phyloP scores from a whole-genome alignment of 1,284 basidiomycete species.

The Ceratobasidium sp. region DNA sequence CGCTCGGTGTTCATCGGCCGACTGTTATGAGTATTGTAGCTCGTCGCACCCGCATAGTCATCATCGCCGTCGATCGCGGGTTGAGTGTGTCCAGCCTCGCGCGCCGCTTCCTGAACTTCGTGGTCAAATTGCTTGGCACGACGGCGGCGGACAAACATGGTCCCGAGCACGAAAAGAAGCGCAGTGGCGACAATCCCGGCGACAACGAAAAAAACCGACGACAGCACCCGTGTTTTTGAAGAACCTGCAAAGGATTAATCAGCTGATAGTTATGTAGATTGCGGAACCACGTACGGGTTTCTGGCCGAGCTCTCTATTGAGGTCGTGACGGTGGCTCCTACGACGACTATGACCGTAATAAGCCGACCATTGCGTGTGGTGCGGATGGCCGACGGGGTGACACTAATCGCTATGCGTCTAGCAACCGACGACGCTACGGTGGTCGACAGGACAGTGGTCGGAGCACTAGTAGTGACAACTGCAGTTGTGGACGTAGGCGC shows the following conservation, averaged over 20 bases:
- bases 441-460: not conserved
- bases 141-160: slow-evolving; percentile 37
- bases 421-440: not conserved
- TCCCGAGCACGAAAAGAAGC: slow-evolving; percentile 38
- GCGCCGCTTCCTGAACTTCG: slow-evolving; percentile 38
- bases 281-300: slow-evolving; percentile 31
- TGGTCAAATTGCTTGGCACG: slow-evolving; percentile 36
- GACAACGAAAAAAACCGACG: slow-evolving; percentile 41
- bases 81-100: slow-evolving; percentile 30
- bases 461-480: not conserved
- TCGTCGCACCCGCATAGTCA: slow-evolving; percentile 9
- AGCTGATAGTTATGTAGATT: not conserved
- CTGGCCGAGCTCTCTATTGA: not conserved
- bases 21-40: slow-evolving; percentile 28
- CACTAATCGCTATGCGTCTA: slow-evolving; percentile 11
- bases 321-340: not conserved
- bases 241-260: slow-evolving; percentile 30
- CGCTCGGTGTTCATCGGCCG: slow-evolving; percentile 29
- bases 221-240: slow-evolving; percentile 42
- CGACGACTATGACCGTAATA: slow-evolving; percentile 11
- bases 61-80: slow-evolving; percentile 29
- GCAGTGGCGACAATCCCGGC: slow-evolving; percentile 39
- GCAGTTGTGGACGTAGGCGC: not conserved
- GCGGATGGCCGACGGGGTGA: not conserved
- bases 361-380: slow-evolving; percentile 9